These are phyloP conservation scores for Hymenoscyphus repandus DNA, from an alignment of 2,329 filamentous ascomycete genomes.

Conservation along the genomic window DNA sequence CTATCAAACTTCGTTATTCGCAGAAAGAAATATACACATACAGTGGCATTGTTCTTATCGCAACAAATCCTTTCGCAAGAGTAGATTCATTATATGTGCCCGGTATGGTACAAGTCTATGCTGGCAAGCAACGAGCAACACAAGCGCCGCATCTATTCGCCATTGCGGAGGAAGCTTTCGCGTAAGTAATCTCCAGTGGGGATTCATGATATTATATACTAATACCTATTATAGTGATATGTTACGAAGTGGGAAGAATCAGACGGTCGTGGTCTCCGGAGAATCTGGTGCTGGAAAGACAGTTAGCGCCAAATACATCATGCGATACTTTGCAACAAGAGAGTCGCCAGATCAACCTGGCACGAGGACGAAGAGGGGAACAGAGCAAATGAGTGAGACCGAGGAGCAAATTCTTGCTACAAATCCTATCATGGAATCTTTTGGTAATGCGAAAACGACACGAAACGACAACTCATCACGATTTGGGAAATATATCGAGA, in stretches of 20 bases:
- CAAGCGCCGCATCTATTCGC: conserved; percentile 98
- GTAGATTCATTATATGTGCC: conserved; percentile 98
- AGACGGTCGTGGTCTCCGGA: conserved; percentile 98
- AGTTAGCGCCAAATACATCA: conserved; percentile 99
- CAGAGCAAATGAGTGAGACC: conserved; percentile 88
- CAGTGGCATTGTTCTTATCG: conserved; percentile 96
- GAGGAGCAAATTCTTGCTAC: conserved; percentile 98
- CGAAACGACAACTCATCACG: conserved; percentile 98
- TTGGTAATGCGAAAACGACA: conserved; percentile 99
- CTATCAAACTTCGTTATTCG: conserved; percentile 91
- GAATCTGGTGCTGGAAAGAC: conserved; percentile 99
- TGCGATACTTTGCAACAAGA: conserved; percentile 98
- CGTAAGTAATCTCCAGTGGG: conserved; percentile 50
- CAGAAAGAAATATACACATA: conserved; percentile 99
- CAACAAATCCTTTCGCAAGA: conserved; percentile 94
- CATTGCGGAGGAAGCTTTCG: conserved; percentile 97
- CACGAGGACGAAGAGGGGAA: conserved; percentile 67
- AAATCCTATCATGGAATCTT: conserved; percentile 99
- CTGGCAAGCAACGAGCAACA: conserved; percentile 91
- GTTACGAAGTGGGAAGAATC: conserved; percentile 91
- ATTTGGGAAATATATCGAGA: conserved; percentile 99
- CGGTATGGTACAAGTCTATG: conserved; percentile 99
- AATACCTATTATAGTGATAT: conserved; percentile 70
- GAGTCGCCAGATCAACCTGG: conserved; percentile 86
- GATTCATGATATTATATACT: conserved; percentile 1